Conservation (phyloP, 129 eudicot species). For the Lonicera japonica region DNA sequence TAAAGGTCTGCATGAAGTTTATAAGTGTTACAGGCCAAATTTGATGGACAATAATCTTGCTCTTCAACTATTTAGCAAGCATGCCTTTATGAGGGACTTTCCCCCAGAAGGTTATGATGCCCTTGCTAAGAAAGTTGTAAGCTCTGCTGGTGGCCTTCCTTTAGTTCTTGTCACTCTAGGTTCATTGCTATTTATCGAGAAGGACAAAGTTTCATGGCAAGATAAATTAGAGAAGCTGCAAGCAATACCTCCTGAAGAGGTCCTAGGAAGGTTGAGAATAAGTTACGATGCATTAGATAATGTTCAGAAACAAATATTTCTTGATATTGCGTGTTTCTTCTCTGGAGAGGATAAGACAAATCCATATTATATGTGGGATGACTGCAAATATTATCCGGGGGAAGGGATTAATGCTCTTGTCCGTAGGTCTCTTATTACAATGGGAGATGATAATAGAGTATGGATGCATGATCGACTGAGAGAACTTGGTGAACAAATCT, state of each 20-base stretch:
- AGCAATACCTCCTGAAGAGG: not conserved
- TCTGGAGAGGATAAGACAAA: too few species aligned
- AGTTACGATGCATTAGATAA: not conserved
- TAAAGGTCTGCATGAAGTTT: not conserved
- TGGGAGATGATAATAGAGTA: slow-evolving; percentile 5
- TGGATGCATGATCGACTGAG: slow-evolving; percentile 16
- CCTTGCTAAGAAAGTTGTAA: slow-evolving; percentile 5
- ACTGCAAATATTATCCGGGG: not conserved
- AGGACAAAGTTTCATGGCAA: slow-evolving; percentile 2
- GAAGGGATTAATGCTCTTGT: not conserved
- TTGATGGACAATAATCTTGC: not conserved
- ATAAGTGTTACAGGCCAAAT: not conserved
- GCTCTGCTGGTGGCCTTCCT: slow-evolving; percentile 6
- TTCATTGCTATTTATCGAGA: not conserved
- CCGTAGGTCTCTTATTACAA: not conserved
- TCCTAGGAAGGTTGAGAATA: slow-evolving; percentile 2
- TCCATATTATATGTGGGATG: not conserved
- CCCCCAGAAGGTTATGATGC: not conserved
- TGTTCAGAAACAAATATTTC: too few species aligned
- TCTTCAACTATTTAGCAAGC: not conserved
- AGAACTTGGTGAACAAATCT: slow-evolving; percentile 16
- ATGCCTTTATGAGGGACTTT: not conserved
- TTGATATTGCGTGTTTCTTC: too few species aligned
- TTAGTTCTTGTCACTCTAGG: slow-evolving; percentile 16
- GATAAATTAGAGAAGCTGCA: slow-evolving; percentile 9